Base-by-base conservation (phyloP, 75 land plant species). In the Gnetum montanum region DNA sequence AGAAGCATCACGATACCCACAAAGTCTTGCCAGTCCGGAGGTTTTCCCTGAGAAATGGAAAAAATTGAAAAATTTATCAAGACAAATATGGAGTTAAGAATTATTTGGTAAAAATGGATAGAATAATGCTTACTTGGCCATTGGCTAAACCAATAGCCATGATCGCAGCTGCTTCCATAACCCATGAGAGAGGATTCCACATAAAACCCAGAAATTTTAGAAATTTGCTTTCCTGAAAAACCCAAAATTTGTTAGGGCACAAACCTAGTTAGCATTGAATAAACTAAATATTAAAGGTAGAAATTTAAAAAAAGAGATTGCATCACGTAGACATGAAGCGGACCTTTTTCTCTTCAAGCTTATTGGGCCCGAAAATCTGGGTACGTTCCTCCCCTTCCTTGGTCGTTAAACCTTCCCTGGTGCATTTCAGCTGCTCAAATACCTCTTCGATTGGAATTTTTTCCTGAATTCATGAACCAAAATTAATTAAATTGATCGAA, bases 111-210 rank as follows among this genome's bases (percentile, higher is more conserved):
- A 10, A 15, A 10, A 40, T 40, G 41, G 15, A 10, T 40, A 40
- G 19, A 8, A 28, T 10, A 36, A 1, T 25, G 23, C 71, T 16
- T 34, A 56, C 58, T 11, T 19, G 57, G 4, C 90, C 90, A 50
- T 85, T 85, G 3, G 90, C 86, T 51, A 83, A 56, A 0, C 75
- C 90, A 46, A 86, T 86, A 0, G 90, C 90, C 83, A 86, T 86
- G 7, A 86, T 38, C 7, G 90, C 90, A 24, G 90, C 90, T 24
- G 63, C 61, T 46, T 86, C 90, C 88, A 86, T 86, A 36, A 86
- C 90, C 90, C 90, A 85, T 28, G 90, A 85, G 4, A 85, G 68
- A 0, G 90, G 90, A 43, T 85, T 85, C 90, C 90, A 86, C 90
- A 86, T 86, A 54, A 86, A 86, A 16, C 90, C 83, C 10, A 86